Percentiles rank a stretch among this genome's conserved stretches.
Conservation (phyloP, 345 rosid genomes). For the Boechera divaricarpa region DNA sequence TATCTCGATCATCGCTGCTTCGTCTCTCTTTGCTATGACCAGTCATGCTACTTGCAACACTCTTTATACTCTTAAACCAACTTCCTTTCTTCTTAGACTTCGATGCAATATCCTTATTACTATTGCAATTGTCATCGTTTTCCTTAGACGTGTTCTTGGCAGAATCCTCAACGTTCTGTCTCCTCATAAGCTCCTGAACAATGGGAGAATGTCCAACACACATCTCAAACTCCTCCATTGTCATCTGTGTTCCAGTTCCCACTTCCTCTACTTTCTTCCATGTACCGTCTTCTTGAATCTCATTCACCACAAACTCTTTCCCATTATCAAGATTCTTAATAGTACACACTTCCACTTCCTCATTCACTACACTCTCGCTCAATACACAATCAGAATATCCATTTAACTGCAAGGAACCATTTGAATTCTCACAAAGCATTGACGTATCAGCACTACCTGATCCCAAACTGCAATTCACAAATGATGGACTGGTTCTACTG, state of each 20-base stretch:
- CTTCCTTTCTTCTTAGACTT: slow-evolving; percentile 80
- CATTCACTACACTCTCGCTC: slow-evolving; percentile 43
- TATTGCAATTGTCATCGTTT: slow-evolving; percentile 45
- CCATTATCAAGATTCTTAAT: slow-evolving; percentile 92
- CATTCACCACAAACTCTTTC: slow-evolving; percentile 84
- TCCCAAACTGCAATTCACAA: background rate
- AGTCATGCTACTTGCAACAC: slow-evolving; percentile 67
- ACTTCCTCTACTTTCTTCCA: slow-evolving; percentile 87
- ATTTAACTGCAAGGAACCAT: slow-evolving; percentile 8
- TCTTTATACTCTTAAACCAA: slow-evolving; percentile 83
- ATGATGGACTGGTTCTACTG: slow-evolving; percentile 29
- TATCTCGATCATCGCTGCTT: slow-evolving; percentile 90
- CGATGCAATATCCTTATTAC: slow-evolving; percentile 36
- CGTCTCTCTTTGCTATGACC: slow-evolving; percentile 74
- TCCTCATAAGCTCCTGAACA: slow-evolving; percentile 93
- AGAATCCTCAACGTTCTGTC: slow-evolving; percentile 87
- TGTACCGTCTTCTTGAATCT: slow-evolving; percentile 79
- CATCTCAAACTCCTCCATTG: slow-evolving; percentile 93
- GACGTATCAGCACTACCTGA: slow-evolving; percentile 29
- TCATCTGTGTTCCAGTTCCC: slow-evolving; percentile 85
- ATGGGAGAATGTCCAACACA: slow-evolving; percentile 92
- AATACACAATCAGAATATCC: slow-evolving; percentile 42
- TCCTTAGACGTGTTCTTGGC: slow-evolving; percentile 47
- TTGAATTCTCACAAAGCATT: slow-evolving; percentile 40
- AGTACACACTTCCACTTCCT: slow-evolving; percentile 55